Evolutionary conservation across 805 yeast genomes (phyloP), one percentile per base, ranked within the genome.

Genomic region (Wickerhamomyces kurtzmanii): DNA sequence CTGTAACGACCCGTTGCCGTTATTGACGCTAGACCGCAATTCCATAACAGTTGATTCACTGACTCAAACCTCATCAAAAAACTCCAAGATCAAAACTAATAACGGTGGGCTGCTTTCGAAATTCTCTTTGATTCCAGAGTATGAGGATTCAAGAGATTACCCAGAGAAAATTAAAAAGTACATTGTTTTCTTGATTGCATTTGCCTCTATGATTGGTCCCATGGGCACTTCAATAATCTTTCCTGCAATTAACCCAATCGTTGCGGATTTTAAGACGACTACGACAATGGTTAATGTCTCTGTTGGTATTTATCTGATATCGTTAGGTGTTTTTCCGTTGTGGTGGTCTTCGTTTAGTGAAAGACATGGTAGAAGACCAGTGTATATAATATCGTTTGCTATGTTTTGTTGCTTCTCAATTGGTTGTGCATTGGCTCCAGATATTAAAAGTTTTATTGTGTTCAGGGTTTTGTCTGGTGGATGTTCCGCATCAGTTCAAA

Each of bases 271-370:
- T 12, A 24, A 75, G 23, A 76, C 93, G 0, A 43, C 70, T 5
- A 66, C 65, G 2, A 56, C 74, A 17, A 61, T 70, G 42, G 84
- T 83, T 15, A 84, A 83, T 43, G 63, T 84, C 12, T 73, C 89
- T 3, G 84, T 83, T 28, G 95, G 94, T 39, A 65, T 84, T 9
- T 85, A 83, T 47, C 53, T 83, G 16, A 45, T 83, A 10, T 62
- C 86, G 1, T 45, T 85, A 20, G 95, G 94, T 11, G 59, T 85
- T 2, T 74, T 82, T 42, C 94, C 95, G 3, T 46, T 85, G 24
- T 84, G 94, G 91, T 85, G 94, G 94, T 77, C 89, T 6, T 71
- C 78, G 8, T 66, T 81, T 32, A 74, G 86, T 22, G 94, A 85
- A 46, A 53, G 64, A 29, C 67, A 69, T 36, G 95, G 95, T 2